phyloP scores from a whole-genome alignment of 169 alveolate genomes.

The Eimeria maxima region DNA sequence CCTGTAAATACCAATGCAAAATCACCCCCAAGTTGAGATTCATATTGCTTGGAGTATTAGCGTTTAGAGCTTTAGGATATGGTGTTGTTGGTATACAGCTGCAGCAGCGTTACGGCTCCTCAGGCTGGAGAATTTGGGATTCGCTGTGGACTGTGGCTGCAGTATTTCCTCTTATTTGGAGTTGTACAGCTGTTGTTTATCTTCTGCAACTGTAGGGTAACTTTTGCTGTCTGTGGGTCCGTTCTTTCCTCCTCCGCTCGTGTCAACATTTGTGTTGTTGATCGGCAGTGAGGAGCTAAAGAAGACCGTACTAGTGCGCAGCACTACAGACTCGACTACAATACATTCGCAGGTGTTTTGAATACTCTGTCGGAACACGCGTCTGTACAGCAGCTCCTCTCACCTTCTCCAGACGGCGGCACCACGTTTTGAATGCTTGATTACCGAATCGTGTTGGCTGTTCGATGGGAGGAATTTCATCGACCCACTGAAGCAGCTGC shows the following conservation, averaged over 20 bases:
- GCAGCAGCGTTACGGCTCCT: no score
- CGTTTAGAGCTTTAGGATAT: not conserved
- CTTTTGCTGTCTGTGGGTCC: not conserved
- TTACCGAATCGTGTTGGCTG: conserved; percentile 85
- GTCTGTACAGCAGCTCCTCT: not conserved
- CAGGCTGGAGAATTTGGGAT: not conserved
- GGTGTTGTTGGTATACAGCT: no score
- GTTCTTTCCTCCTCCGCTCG: not conserved
- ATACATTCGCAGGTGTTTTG: no score
- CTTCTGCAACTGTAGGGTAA: not conserved
- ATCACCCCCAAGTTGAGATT: no score
- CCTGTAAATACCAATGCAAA: not conserved
- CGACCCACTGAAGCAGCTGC: conserved; percentile 68
- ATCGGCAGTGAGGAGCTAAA: no score
- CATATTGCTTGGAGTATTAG: not conserved
- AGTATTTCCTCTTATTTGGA: not conserved
- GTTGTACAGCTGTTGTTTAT: not conserved
- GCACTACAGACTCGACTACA: no score
- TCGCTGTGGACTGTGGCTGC: not conserved
- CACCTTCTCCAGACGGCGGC: conserved; percentile 68
- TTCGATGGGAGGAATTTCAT: conserved; percentile 73
- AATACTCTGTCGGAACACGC: not conserved
- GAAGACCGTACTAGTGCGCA: no score
- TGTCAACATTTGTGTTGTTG: no score
- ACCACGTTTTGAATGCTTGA: conserved; percentile 82